Evolutionary conservation across 441 rosid species (phyloP).

Genomic region (Omphalea diandra): DNA sequence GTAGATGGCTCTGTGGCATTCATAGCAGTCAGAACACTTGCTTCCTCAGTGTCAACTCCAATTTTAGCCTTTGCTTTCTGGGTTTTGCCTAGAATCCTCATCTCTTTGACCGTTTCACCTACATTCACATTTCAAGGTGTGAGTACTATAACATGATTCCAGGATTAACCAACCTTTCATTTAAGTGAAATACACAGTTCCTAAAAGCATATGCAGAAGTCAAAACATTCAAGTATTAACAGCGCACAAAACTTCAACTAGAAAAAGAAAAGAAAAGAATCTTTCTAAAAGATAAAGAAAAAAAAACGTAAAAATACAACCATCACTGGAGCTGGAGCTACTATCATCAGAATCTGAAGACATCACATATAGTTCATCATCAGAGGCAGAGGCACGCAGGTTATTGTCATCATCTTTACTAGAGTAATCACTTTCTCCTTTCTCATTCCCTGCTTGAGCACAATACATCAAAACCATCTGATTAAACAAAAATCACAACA

Average conservation of each 20-base stretch:
- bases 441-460: conserved; percentile 19
- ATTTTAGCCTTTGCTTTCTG: conserved; percentile 10
- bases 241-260: conserved; percentile 5
- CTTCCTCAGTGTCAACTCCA: conserved; percentile 10
- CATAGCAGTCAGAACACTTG: conserved; percentile 2
- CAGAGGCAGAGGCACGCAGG: conserved; percentile 14
- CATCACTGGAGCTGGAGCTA: conserved; percentile 17
- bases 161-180: not conserved
- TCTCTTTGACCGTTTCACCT: conserved; percentile 29
- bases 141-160: not conserved
- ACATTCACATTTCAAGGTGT: not conserved
- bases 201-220: not conserved
- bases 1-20: conserved; percentile 27
- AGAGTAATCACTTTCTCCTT: conserved; percentile 18
- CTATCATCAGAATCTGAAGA: conserved; percentile 40
- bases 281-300: too few species aligned
- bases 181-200: not conserved
- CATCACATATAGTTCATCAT: conserved; percentile 30
- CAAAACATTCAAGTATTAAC: not conserved
- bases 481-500: not conserved
- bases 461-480: not conserved
- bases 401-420: conserved; percentile 23
- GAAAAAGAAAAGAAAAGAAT: not conserved
- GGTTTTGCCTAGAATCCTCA: conserved; percentile 20
- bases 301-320: not conserved